Conservation (phyloP, 768 basidiomycete species). For the Mycena vitilis region DNA sequence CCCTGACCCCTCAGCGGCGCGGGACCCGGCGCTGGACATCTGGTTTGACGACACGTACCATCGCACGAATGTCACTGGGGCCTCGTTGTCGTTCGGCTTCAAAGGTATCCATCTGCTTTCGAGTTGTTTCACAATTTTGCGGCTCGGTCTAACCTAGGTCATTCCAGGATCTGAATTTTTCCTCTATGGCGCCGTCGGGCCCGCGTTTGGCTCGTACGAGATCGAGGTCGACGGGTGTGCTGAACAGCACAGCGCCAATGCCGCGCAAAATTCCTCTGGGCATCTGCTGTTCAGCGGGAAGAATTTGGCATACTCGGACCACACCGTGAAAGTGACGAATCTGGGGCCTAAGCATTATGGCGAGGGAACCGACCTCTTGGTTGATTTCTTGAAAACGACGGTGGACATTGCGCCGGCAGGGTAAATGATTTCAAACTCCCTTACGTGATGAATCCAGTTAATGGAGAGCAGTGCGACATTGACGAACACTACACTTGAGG, state of each 20-base stretch:
- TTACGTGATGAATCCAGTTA: too few relatives aligned
- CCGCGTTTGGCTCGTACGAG: slow-evolving; percentile 29
- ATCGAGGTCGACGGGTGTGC: slow-evolving; percentile 27
- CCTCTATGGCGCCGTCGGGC: slow-evolving; percentile 32
- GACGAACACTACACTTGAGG: slow-evolving; percentile 32
- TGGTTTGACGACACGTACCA: slow-evolving; percentile 38
- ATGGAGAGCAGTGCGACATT: slow-evolving; percentile 22
- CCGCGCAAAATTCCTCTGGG: slow-evolving; percentile 11
- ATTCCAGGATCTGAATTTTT: slow-evolving; percentile 19
- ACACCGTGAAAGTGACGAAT: slow-evolving; percentile 28
- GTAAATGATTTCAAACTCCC: slow-evolving; percentile 6
- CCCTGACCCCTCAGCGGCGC: slow-evolving; percentile 34
- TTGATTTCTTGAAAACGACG: slow-evolving; percentile 30
- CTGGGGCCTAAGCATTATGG: slow-evolving; percentile 17
- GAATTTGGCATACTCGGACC: slow-evolving; percentile 19
- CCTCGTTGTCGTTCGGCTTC: slow-evolving; percentile 30
- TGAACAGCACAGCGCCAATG: slow-evolving; percentile 17
- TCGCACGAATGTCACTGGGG: slow-evolving; percentile 28
- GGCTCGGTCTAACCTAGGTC: too few relatives aligned
- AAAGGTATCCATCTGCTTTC: slow-evolving; percentile 24
- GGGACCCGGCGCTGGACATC: slow-evolving; percentile 15
- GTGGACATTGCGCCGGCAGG: slow-evolving; percentile 34
- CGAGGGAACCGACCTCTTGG: slow-evolving; percentile 29
- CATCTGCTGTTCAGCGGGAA: slow-evolving; percentile 25
- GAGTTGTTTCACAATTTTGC: too few relatives aligned